Conservation (phyloP, 306 rosid species). For the Lathyrus tuberosus region DNA sequence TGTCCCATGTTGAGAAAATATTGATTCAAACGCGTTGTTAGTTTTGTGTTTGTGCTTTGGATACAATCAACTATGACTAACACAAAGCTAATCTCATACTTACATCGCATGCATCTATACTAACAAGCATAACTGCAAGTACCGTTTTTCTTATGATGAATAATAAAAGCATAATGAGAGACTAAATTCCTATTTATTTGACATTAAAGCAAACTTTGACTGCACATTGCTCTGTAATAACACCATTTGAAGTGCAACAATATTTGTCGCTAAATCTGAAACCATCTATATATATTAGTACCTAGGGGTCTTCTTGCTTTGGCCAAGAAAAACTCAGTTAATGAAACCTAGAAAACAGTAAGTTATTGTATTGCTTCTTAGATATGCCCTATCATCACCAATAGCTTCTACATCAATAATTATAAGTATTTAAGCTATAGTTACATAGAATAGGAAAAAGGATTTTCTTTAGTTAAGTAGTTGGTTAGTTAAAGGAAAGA, state of each 20-base stretch:
- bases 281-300: constrained; percentile 36
- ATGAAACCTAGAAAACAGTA: no score
- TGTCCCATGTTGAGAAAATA: neutral
- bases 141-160: constrained; percentile 21
- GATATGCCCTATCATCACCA: no score
- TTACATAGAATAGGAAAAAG: no score
- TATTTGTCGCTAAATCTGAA: constrained; percentile 26
- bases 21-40: neutral
- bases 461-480: no score
- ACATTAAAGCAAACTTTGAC: constrained; percentile 50
- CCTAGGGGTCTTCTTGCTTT: constrained; percentile 89
- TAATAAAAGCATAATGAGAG: constrained; percentile 10
- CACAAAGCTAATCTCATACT: constrained; percentile 27
- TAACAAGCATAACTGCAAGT: constrained; percentile 39
- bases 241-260: constrained; percentile 35
- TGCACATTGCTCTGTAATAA: constrained; percentile 56
- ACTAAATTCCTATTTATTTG: constrained; percentile 39
- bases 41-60: neutral
- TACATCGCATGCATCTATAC: constrained; percentile 37
- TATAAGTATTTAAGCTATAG: no score
- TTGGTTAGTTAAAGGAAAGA: no score
- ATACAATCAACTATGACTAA: constrained; percentile 1
- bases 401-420: no score
- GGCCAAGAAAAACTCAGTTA: no score
- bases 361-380: no score